Percentiles rank a stretch among this genome's conserved stretches.
Conservation (phyloP, 768 basidiomycete genomes). For the Tylopilus rubrobrunneus region DNA sequence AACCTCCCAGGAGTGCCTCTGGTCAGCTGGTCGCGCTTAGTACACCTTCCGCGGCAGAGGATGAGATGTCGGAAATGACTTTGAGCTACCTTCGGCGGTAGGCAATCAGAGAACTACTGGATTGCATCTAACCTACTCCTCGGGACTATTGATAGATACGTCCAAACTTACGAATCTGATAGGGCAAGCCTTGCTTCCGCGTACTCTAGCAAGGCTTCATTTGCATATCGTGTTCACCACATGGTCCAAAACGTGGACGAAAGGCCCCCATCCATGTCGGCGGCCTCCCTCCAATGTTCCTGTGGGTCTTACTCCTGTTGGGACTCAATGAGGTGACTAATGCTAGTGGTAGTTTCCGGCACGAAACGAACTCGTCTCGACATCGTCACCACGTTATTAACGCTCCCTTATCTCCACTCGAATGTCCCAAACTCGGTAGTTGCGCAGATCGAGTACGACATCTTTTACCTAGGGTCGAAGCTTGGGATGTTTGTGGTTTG, state of each 20-base stretch:
- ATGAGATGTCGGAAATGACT: slow-evolving; percentile 28
- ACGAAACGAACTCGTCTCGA: slow-evolving; percentile 25
- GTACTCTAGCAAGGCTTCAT: slow-evolving; percentile 28
- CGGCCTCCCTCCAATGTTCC: slow-evolving; percentile 3
- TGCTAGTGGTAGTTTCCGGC: slow-evolving; percentile 11
- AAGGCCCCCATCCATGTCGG: not conserved
- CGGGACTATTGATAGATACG: slow-evolving; percentile 19
- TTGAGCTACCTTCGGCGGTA: slow-evolving; percentile 29
- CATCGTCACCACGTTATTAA: slow-evolving; percentile 23
- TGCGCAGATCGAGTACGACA: slow-evolving; percentile 26
- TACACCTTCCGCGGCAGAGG: slow-evolving; percentile 14
- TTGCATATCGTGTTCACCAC: slow-evolving; percentile 26
- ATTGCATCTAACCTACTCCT: slow-evolving; percentile 1
- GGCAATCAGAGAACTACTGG: slow-evolving; percentile 4
- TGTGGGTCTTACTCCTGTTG: slow-evolving; percentile 14
- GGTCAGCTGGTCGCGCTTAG: not conserved
- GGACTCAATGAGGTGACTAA: not conserved
- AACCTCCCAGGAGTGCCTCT: not conserved
- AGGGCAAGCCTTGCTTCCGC: slow-evolving; percentile 32
- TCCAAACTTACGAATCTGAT: slow-evolving; percentile 31
- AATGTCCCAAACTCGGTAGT: not conserved
- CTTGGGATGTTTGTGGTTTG: slow-evolving; percentile 30
- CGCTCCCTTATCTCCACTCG: slow-evolving; percentile 25
- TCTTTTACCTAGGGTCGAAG: slow-evolving; percentile 26
- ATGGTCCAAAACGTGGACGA: not conserved